Conservation (phyloP, 176 grass and related monocot genomes). For the Aegilops sharonensis region DNA sequence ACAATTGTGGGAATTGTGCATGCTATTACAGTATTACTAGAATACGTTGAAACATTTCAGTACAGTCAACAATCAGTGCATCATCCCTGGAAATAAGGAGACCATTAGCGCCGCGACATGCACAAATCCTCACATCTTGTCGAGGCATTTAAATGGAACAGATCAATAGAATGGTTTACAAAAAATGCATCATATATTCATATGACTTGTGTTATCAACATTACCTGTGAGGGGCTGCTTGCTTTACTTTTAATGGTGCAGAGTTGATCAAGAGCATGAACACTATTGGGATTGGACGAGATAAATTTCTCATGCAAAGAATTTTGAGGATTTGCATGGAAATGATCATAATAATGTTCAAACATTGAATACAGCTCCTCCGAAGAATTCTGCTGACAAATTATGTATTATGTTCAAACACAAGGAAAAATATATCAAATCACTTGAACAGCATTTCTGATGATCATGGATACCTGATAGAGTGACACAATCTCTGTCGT, state of each 20-base stretch:
- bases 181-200: neutral
- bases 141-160: neutral
- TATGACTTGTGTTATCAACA: neutral
- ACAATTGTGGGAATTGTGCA: neutral
- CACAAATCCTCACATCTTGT: neutral
- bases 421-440: neutral
- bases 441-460: neutral
- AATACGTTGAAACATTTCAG: neutral
- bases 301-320: slow-evolving; percentile 82
- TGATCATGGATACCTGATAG: slow-evolving; percentile 63
- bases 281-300: slow-evolving; percentile 77
- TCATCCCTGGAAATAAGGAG: neutral
- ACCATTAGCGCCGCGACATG: neutral
- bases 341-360: slow-evolving; percentile 86
- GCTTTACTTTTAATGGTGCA: slow-evolving; percentile 65
- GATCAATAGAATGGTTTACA: neutral
- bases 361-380: slow-evolving; percentile 90
- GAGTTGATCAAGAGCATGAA: slow-evolving; percentile 89
- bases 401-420: slow-evolving; percentile 20
- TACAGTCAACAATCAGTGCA: neutral
- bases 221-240: slow-evolving; percentile 72
- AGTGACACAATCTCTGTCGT: slow-evolving; percentile 89
- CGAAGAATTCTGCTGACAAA: slow-evolving; percentile 78
- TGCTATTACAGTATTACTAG: neutral
- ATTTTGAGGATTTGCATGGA: slow-evolving; percentile 74